Evolutionary conservation across 2,329 filamentous ascomycete genomes (phyloP).

Genomic region (Trichoderma hamatum): DNA sequence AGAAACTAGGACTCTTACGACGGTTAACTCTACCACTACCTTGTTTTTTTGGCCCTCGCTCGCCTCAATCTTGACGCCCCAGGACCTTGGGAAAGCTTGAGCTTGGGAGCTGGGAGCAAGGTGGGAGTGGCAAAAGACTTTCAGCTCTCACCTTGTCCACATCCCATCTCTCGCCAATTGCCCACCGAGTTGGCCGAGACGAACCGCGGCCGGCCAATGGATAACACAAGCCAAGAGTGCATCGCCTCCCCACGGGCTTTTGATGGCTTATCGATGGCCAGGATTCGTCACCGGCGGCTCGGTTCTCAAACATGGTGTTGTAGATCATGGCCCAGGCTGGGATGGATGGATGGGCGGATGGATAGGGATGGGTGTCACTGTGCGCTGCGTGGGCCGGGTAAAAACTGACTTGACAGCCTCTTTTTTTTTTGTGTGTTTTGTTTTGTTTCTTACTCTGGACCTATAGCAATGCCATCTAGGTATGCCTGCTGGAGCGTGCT

Average conservation of each 20-base stretch:
- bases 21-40: background rate
- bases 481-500: background rate
- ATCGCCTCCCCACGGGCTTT: background rate
- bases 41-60: too few species aligned
- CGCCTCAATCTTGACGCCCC: background rate
- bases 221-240: background rate
- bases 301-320: conserved; percentile 3
- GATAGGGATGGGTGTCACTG: background rate
- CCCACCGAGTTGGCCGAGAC: background rate
- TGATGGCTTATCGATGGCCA: background rate
- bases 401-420: background rate
- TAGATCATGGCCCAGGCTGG: conserved; percentile 5
- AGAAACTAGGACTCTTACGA: background rate
- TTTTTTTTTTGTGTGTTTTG: too few species aligned
- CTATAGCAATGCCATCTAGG: too few species aligned
- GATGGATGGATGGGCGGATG: background rate
- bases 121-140: background rate
- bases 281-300: conserved; percentile 18
- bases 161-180: background rate
- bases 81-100: background rate
- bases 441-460: too few species aligned
- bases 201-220: background rate
- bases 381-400: background rate
- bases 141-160: background rate
- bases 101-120: background rate